phyloP scores from a whole-genome alignment of 1,139 yeast species.

The Geotrichum restrictum region DNA sequence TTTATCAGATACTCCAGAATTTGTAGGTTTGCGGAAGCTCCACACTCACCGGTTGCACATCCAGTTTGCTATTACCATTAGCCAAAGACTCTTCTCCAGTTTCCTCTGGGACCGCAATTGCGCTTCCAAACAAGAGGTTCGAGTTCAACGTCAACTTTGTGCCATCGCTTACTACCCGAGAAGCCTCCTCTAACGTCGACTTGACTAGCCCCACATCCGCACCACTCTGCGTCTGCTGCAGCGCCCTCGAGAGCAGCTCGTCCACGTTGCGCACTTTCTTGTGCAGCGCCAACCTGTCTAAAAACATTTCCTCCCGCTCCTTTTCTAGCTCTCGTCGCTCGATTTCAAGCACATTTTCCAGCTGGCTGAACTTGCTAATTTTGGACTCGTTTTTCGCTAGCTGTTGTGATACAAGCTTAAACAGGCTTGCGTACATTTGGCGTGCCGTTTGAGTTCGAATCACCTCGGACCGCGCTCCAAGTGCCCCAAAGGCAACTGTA shows the following conservation, averaged over 20 bases:
- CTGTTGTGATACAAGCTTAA: constrained; percentile 71
- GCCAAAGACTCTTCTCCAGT: constrained; percentile 16
- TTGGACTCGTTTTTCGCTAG: constrained; percentile 73
- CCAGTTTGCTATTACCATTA: constrained; percentile 2
- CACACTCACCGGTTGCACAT: constrained; percentile 65
- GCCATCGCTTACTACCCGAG: constrained; percentile 25
- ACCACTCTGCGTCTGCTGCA: constrained; percentile 41
- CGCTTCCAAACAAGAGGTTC: constrained; percentile 17
- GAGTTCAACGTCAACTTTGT: constrained; percentile 23
- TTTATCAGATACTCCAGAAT: constrained; percentile 67
- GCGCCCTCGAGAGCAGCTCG: constrained; percentile 46
- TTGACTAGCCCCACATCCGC: background rate
- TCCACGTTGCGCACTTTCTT: constrained; percentile 55
- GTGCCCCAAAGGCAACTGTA: constrained; percentile 38
- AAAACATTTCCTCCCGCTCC: constrained; percentile 76
- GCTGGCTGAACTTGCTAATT: constrained; percentile 59
- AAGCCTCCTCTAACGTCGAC: constrained; percentile 28
- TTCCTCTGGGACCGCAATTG: constrained; percentile 21
- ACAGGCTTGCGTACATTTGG: constrained; percentile 47
- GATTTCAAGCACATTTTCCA: constrained; percentile 74
- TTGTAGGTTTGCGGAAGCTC: constrained; percentile 78
- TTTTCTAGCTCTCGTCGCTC: constrained; percentile 70
- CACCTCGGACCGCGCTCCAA: constrained; percentile 80
- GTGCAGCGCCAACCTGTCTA: constrained; percentile 72
- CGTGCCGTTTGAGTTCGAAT: constrained; percentile 81